These are phyloP conservation scores for Benincasa hispida DNA, from an alignment of 306 rosid genomes.

Conservation along the genomic window DNA sequence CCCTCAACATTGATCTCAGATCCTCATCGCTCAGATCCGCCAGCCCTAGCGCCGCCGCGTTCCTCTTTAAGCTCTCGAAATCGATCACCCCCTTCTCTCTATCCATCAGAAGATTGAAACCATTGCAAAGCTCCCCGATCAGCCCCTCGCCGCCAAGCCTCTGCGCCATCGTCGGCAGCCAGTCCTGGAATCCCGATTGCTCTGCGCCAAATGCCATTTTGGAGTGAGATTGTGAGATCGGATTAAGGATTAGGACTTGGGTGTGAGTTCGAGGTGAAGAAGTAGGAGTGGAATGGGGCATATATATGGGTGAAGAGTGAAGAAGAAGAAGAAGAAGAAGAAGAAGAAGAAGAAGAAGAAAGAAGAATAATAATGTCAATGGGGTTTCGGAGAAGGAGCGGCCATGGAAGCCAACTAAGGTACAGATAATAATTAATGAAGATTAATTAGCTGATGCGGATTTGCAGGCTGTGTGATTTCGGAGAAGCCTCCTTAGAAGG, in stretches of 20 bases:
- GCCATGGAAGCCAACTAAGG: slow-evolving; percentile 50
- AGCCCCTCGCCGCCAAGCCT: slow-evolving; percentile 78
- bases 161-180: slow-evolving; percentile 56
- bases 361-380: background rate
- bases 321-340: background rate
- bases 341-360: no score
- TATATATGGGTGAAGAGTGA: background rate
- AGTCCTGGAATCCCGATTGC: slow-evolving; percentile 45
- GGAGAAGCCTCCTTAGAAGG: background rate
- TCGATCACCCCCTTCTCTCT: slow-evolving; percentile 47
- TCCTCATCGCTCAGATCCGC: slow-evolving; percentile 55
- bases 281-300: background rate
- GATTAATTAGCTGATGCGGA: background rate
- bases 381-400: slow-evolving; percentile 50
- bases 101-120: slow-evolving; percentile 50
- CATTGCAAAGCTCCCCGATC: slow-evolving; percentile 64
- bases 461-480: background rate
- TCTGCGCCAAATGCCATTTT: slow-evolving; percentile 9
- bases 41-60: slow-evolving; percentile 49
- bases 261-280: background rate
- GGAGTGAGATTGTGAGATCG: background rate
- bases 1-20: slow-evolving; percentile 46
- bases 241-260: background rate
- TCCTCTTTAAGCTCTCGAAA: slow-evolving; percentile 67
- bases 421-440: slow-evolving; percentile 17